Conservation (phyloP, 2,329 filamentous ascomycete genomes). For the Colletotrichum salicis region DNA sequence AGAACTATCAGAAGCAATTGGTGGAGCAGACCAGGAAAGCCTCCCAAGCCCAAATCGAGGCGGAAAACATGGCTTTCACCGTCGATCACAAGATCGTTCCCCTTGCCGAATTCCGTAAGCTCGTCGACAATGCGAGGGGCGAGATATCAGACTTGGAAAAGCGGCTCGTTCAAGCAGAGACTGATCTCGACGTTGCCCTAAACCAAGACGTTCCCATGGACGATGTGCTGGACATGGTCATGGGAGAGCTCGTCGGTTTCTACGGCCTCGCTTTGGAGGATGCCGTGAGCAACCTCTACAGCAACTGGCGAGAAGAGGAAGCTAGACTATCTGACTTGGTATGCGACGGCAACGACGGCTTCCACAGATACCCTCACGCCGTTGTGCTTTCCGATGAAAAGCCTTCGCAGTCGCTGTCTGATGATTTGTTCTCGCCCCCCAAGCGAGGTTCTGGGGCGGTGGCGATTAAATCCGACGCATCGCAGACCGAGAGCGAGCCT, state of each 20-base stretch:
- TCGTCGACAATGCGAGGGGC: slow-evolving; percentile 23
- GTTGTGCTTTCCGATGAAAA: neutral
- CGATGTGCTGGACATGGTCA: neutral
- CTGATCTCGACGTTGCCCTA: neutral
- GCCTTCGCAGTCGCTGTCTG: neutral
- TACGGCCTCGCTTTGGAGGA: slow-evolving; percentile 1
- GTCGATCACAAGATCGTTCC: slow-evolving; percentile 9
- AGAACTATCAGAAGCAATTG: neutral
- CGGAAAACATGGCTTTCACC: neutral
- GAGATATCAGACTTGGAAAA: neutral
- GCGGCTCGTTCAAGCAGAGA: neutral
- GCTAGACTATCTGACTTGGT: neutral
- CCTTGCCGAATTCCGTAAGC: slow-evolving; percentile 8
- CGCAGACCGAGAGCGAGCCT: neutral
- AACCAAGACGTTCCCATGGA: neutral
- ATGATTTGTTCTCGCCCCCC: neutral
- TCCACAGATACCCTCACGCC: neutral
- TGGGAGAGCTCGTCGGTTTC: neutral
- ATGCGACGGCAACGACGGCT: neutral
- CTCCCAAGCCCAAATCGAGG: neutral
- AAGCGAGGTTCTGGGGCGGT: neutral
- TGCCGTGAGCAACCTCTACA: neutral
- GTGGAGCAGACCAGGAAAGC: neutral
- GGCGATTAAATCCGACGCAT: neutral
- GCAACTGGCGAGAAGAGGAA: slow-evolving; percentile 2